phyloP scores from a whole-genome alignment of 1,284 basidiomycete species.

The Schizophyllum amplum region DNA sequence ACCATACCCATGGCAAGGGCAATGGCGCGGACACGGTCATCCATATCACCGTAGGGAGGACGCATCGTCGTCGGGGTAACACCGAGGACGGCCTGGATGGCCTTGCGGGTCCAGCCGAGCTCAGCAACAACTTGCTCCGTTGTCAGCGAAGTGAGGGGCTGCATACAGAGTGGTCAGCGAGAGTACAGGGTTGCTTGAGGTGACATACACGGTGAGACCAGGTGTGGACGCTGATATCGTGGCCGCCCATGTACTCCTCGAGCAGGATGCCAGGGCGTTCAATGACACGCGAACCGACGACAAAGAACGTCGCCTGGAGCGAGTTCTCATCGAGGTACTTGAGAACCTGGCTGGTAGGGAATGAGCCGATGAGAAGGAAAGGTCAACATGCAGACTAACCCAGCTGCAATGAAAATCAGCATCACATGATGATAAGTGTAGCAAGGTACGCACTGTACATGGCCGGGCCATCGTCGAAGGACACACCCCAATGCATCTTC shows the following conservation, averaged over 20 bases:
- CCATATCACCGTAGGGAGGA: slow-evolving; percentile 57
- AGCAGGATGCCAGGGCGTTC: slow-evolving; percentile 71
- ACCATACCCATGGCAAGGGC: slow-evolving; percentile 73
- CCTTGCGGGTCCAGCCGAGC: slow-evolving; percentile 85
- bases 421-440: slow-evolving; percentile 2
- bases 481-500: slow-evolving; percentile 69
- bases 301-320: slow-evolving; percentile 83
- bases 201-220: slow-evolving; percentile 61
- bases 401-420: slow-evolving; percentile 27
- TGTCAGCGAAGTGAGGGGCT: slow-evolving; percentile 76
- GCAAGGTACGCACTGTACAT: slow-evolving; percentile 55
- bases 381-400: slow-evolving; percentile 22
- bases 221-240: slow-evolving; percentile 75
- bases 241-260: slow-evolving; percentile 80
- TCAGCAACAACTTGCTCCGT: slow-evolving; percentile 90
- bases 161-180: slow-evolving; percentile 2
- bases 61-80: slow-evolving; percentile 72
- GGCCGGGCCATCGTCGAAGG: slow-evolving; percentile 75
- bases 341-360: slow-evolving; percentile 45
- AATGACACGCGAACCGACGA: slow-evolving; percentile 85
- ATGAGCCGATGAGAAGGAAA: slow-evolving; percentile 15
- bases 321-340: slow-evolving; percentile 60
- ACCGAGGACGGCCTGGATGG: slow-evolving; percentile 70
- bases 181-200: neutral
- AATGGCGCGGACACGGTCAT: slow-evolving; percentile 88